Percentiles rank a stretch among this genome's conserved stretches.
Evolutionary conservation across 2,329 filamentous ascomycete species (phyloP).

Genomic region (Chaetomiaceae sp.): DNA sequence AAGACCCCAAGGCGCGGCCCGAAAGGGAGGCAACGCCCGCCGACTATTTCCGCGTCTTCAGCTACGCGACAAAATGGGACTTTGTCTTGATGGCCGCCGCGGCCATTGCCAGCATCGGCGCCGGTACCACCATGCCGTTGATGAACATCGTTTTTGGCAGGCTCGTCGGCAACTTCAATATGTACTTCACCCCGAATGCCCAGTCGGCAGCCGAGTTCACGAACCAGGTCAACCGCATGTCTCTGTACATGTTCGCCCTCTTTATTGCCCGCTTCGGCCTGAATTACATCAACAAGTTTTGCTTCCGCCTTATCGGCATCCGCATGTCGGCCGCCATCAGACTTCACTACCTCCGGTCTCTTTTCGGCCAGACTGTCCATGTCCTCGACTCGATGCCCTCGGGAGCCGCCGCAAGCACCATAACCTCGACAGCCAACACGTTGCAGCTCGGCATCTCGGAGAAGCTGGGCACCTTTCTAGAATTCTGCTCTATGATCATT

Average conservation of each 20-base stretch:
- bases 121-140: slow-evolving; percentile 52
- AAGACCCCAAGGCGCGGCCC: slow-evolving; percentile 34
- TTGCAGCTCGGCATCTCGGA: slow-evolving; percentile 63
- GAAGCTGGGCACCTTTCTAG: slow-evolving; percentile 56
- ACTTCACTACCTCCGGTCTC: slow-evolving; percentile 58
- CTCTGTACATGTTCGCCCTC: slow-evolving; percentile 65
- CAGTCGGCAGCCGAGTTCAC: slow-evolving; percentile 38
- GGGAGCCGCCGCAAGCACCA: slow-evolving; percentile 58
- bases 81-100: slow-evolving; percentile 45
- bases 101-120: slow-evolving; percentile 45
- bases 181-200: slow-evolving; percentile 32
- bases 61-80: slow-evolving; percentile 52
- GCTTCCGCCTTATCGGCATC: slow-evolving; percentile 58
- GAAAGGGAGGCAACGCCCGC: slow-evolving; percentile 43
- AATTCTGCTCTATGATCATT: slow-evolving; percentile 50
- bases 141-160: slow-evolving; percentile 58
- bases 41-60: slow-evolving; percentile 51
- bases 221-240: slow-evolving; percentile 39
- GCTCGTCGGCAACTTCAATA: slow-evolving; percentile 49
- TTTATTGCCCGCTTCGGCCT: slow-evolving; percentile 63
- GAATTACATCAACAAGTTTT: slow-evolving; percentile 53
- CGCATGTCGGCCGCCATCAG: slow-evolving; percentile 58
- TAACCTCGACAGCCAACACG: slow-evolving; percentile 59
- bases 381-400: slow-evolving; percentile 63
- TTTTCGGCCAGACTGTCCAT: slow-evolving; percentile 63